Percentiles rank a stretch among this genome's conserved stretches.
Conservation (phyloP, 1,284 basidiomycete species). For the Coniferiporia weirii region DNA sequence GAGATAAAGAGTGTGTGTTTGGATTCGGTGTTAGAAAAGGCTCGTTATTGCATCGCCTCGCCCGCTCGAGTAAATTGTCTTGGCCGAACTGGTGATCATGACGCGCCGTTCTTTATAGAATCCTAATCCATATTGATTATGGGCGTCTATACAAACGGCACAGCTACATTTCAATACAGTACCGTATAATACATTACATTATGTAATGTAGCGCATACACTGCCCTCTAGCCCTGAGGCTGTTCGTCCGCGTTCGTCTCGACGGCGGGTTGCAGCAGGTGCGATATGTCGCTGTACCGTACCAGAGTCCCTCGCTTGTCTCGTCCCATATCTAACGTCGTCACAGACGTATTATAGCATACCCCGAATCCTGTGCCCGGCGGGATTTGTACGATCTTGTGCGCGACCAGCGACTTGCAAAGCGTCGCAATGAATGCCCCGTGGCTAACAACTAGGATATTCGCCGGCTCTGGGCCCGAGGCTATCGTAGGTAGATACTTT, state of each 20-base stretch:
- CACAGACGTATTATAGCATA: constrained; percentile 54
- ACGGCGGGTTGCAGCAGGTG: constrained; percentile 43
- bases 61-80: not conserved
- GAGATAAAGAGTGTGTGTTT: constrained; percentile 15
- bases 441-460: constrained; percentile 61
- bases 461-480: constrained; percentile 22
- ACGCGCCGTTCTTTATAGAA: no score
- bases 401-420: constrained; percentile 43
- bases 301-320: constrained; percentile 38
- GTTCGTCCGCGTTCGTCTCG: constrained; percentile 48
- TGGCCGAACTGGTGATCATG: no score
- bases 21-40: not conserved
- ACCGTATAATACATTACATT: not conserved
- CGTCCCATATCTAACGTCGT: constrained; percentile 49
- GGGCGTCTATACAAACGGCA: no score
- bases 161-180: not conserved
- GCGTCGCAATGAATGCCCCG: constrained; percentile 53
- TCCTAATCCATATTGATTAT: no score
- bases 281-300: constrained; percentile 48
- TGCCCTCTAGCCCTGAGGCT: constrained; percentile 12
- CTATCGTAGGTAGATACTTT: constrained; percentile 29
- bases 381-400: constrained; percentile 34
- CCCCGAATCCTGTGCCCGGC: constrained; percentile 38
- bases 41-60: not conserved
- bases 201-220: not conserved